Evolutionary conservation across 176 grass and related monocot species (phyloP).

Genomic region (Avena sativa): DNA sequence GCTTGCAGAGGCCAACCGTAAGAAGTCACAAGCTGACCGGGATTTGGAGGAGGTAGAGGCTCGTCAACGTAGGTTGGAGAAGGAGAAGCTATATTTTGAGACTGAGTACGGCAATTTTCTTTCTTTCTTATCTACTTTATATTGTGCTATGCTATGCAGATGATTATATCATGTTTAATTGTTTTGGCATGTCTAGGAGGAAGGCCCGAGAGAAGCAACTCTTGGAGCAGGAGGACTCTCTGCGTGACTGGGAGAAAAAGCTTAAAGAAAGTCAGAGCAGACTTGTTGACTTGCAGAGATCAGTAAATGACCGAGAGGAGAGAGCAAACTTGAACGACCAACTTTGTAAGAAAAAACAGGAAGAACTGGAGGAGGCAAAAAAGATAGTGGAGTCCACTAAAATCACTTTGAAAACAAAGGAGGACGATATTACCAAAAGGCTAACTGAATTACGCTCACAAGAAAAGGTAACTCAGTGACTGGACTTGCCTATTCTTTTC

Average conservation of each 20-base stretch:
- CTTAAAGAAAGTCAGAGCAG: conserved; percentile 93
- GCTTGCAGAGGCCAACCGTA: conserved; percentile 95
- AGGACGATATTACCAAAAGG: conserved; percentile 69
- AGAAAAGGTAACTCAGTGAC: conserved; percentile 69
- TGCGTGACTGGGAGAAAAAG: conserved; percentile 81
- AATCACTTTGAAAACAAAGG: conserved; percentile 69
- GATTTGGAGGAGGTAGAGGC: conserved; percentile 81
- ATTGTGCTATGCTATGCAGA: not conserved
- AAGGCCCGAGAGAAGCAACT: conserved; percentile 81
- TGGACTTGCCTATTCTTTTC: not conserved
- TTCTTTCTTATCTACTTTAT: conserved; percentile 19
- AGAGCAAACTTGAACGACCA: conserved; percentile 79
- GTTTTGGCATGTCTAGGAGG: conserved; percentile 47
- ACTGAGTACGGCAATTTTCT: conserved; percentile 56
- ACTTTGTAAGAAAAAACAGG: conserved; percentile 70
- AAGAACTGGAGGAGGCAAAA: conserved; percentile 78
- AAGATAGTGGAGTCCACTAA: conserved; percentile 56
- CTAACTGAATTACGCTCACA: conserved; percentile 58
- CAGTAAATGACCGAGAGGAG: conserved; percentile 83
- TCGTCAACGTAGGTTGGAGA: conserved; percentile 85
- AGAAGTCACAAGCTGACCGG: conserved; percentile 79
- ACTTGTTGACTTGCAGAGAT: conserved; percentile 72
- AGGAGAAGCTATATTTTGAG: conserved; percentile 83
- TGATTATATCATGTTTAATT: conserved; percentile 23
- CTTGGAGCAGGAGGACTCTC: conserved; percentile 67